Conservation (phyloP, 2,329 filamentous ascomycete genomes). For the Anthostomella pinea region DNA sequence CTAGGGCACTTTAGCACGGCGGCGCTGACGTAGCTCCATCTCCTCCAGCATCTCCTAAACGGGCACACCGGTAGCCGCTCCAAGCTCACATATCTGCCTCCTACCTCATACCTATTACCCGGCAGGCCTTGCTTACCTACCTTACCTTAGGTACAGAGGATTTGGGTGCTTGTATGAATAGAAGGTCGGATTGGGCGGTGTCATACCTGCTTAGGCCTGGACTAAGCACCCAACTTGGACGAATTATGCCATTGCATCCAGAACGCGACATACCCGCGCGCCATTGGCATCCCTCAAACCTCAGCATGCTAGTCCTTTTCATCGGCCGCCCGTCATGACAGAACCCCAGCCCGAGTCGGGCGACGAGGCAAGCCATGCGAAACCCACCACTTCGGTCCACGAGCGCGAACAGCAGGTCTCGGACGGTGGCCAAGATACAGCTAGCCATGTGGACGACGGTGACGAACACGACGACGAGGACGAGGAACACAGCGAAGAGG, state of each 20-base stretch:
- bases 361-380: slow-evolving; percentile 18
- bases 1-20: background rate
- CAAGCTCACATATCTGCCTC: background rate
- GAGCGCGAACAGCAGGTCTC: slow-evolving; percentile 9
- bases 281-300: slow-evolving; percentile 5
- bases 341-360: slow-evolving; percentile 37
- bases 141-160: too few species aligned
- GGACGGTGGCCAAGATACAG: slow-evolving; percentile 27
- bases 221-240: too few species aligned
- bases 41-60: slow-evolving; percentile 1
- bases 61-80: background rate
- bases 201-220: too few species aligned
- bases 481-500: slow-evolving; percentile 56
- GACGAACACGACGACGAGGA: slow-evolving; percentile 45
- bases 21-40: slow-evolving; percentile 30
- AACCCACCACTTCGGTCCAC: slow-evolving; percentile 3
- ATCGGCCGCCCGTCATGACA: slow-evolving; percentile 39
- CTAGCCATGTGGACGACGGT: slow-evolving; percentile 35
- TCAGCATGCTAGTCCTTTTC: slow-evolving; percentile 22
- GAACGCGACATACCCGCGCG: slow-evolving; percentile 3
- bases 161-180: too few species aligned
- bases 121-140: too few species aligned
- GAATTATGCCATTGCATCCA: slow-evolving; percentile 1
- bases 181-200: too few species aligned
- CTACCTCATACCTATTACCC: slow-evolving; percentile 1